phyloP scores from a whole-genome alignment of 2,329 filamentous ascomycete genomes.

The Claviceps spartinae region DNA sequence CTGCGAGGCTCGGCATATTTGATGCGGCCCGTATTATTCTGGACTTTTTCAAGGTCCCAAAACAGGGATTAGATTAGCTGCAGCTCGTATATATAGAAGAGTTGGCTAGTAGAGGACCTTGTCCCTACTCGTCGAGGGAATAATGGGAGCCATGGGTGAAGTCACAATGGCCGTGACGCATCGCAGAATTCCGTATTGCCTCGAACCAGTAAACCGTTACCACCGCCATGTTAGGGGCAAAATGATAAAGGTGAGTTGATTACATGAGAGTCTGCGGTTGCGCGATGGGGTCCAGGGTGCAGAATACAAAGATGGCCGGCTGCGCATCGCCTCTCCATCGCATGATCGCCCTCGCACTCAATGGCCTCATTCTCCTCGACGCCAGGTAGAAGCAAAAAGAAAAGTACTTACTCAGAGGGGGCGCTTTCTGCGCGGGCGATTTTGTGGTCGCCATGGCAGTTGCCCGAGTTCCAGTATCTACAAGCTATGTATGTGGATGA shows the following conservation, averaged over 20 bases:
- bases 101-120: not conserved
- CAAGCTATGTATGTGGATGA: not conserved
- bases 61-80: not conserved
- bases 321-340: too few relatives aligned
- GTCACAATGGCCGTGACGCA: not conserved
- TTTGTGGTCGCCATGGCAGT: constrained; percentile 6
- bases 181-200: not conserved
- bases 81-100: not conserved
- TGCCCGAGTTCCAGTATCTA: not conserved
- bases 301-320: too few relatives aligned
- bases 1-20: constrained; percentile 61
- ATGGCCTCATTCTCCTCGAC: not conserved
- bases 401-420: constrained; percentile 5
- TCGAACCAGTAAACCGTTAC: not conserved
- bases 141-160: too few relatives aligned
- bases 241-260: too few relatives aligned
- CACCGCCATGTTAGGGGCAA: not conserved
- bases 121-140: too few relatives aligned
- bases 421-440: constrained; percentile 5
- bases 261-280: too few relatives aligned
- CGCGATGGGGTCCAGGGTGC: too few relatives aligned
- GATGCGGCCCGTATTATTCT: constrained; percentile 29
- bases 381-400: not conserved
- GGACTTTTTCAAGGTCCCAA: not conserved
- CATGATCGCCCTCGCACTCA: not conserved